These are phyloP conservation scores for Sclerotiophoma versabilis DNA, from an alignment of 2,329 filamentous ascomycete genomes.

Conservation along the genomic window DNA sequence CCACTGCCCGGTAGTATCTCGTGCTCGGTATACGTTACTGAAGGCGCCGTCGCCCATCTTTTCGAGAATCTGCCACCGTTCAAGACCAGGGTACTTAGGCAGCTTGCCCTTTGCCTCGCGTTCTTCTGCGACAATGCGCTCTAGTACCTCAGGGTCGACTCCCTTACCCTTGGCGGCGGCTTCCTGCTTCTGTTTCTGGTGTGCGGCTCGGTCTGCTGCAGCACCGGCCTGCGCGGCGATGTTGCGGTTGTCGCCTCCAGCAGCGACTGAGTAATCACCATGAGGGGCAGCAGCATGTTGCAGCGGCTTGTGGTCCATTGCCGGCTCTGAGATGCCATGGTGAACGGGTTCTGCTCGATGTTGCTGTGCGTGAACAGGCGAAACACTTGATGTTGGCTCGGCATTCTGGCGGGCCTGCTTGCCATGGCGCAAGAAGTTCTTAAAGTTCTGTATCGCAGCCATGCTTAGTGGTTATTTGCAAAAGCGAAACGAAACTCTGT, in stretches of 20 bases:
- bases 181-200: slow-evolving; percentile 66
- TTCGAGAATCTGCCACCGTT: slow-evolving; percentile 84
- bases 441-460: slow-evolving; percentile 89
- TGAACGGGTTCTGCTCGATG: slow-evolving; percentile 63
- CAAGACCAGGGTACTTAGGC: slow-evolving; percentile 82
- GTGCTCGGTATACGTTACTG: slow-evolving; percentile 95
- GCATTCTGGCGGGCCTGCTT: slow-evolving; percentile 84
- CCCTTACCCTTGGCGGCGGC: slow-evolving; percentile 57
- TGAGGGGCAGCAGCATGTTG: slow-evolving; percentile 58
- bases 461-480: slow-evolving; percentile 50
- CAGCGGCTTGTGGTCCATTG: slow-evolving; percentile 63
- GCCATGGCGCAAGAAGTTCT: slow-evolving; percentile 98
- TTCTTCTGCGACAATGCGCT: slow-evolving; percentile 90
- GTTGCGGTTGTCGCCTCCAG: slow-evolving; percentile 68
- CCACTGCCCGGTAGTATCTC: slow-evolving; percentile 73
- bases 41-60: slow-evolving; percentile 99
- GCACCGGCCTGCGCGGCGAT: slow-evolving; percentile 72
- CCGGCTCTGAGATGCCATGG: slow-evolving; percentile 64
- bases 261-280: slow-evolving; percentile 68
- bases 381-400: slow-evolving; percentile 69
- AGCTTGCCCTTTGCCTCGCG: slow-evolving; percentile 85
- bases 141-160: slow-evolving; percentile 71
- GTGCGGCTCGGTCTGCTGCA: slow-evolving; percentile 68
- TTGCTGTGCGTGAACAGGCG: slow-evolving; percentile 67
- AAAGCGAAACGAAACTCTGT: slow-evolving; percentile 21